Conservation (phyloP, 1,284 basidiomycete species). For the Inonotus obliquus region DNA sequence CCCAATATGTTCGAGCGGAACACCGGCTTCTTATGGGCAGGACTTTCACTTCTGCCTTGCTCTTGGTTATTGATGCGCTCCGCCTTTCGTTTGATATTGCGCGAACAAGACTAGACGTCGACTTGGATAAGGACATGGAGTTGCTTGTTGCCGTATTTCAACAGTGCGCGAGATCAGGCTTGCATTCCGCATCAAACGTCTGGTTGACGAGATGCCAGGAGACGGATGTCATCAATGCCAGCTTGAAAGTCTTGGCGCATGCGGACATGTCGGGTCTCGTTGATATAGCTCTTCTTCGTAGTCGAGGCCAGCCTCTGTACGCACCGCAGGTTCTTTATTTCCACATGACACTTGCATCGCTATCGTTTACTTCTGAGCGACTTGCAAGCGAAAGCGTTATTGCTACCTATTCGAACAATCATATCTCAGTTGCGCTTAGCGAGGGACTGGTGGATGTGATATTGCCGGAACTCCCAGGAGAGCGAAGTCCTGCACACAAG, state of each 20-base stretch:
- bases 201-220: conserved; percentile 85
- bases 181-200: conserved; percentile 56
- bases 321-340: conserved; percentile 75
- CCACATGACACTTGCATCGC: conserved; percentile 81
- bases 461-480: conserved; percentile 63
- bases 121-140: conserved; percentile 77
- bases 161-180: conserved; percentile 65
- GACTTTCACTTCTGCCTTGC: conserved; percentile 59
- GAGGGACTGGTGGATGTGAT: conserved; percentile 67
- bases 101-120: conserved; percentile 48
- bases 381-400: conserved; percentile 83
- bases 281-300: conserved; percentile 54
- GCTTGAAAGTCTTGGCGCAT: conserved; percentile 70
- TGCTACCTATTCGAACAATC: conserved; percentile 79
- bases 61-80: conserved; percentile 65
- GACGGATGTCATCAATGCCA: conserved; percentile 72
- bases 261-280: conserved; percentile 67
- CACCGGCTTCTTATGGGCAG: conserved; percentile 53
- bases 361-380: conserved; percentile 75
- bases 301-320: conserved; percentile 63
- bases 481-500: conserved; percentile 73
- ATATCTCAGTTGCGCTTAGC: conserved; percentile 71
- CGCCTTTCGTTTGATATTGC: conserved; percentile 66
- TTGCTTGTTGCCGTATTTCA: conserved; percentile 79
- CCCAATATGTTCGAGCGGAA: conserved; percentile 47